phyloP scores from a whole-genome alignment of 129 eudicot species.

The Logfia minima region DNA sequence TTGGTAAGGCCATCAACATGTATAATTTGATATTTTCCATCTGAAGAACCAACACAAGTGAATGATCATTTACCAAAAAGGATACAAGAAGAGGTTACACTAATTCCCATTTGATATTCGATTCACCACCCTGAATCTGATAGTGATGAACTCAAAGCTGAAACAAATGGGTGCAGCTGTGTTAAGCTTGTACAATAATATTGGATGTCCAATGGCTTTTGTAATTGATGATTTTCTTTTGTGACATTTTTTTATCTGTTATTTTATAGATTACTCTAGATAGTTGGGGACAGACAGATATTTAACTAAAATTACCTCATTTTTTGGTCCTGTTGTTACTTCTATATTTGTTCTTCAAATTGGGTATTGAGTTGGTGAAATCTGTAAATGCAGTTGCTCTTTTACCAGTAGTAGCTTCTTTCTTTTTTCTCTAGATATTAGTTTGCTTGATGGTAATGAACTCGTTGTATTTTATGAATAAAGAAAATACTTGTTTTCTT shows the following conservation, averaged over 20 bases:
- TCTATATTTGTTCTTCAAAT: neutral
- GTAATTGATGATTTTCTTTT: slow-evolving; percentile 11
- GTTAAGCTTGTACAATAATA: slow-evolving; percentile 29
- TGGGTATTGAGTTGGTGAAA: neutral
- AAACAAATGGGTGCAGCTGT: slow-evolving; percentile 11
- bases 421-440: no score
- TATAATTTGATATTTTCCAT: slow-evolving; percentile 13
- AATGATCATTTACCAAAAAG: slow-evolving; percentile 26
- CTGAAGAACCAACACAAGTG: slow-evolving; percentile 27
- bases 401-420: no score
- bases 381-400: neutral
- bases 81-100: slow-evolving; percentile 24
- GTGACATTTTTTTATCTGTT: slow-evolving; percentile 2
- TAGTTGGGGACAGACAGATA: slow-evolving; percentile 20
- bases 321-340: slow-evolving; percentile 5
- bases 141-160: slow-evolving; percentile 2
- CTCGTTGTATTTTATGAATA: no score
- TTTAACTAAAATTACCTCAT: slow-evolving; percentile 12
- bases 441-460: no score
- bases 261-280: slow-evolving; percentile 24
- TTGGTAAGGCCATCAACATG: slow-evolving; percentile 29
- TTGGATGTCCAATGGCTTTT: slow-evolving; percentile 13
- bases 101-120: neutral
- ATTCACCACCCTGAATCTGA: slow-evolving; percentile 14
- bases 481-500: no score